A percentile compares a stretch with the other conserved stretches of the same genome.
These are phyloP conservation scores for Diaporthe longicolla DNA, from an alignment of 2,329 filamentous ascomycete species.

Conservation along the genomic window DNA sequence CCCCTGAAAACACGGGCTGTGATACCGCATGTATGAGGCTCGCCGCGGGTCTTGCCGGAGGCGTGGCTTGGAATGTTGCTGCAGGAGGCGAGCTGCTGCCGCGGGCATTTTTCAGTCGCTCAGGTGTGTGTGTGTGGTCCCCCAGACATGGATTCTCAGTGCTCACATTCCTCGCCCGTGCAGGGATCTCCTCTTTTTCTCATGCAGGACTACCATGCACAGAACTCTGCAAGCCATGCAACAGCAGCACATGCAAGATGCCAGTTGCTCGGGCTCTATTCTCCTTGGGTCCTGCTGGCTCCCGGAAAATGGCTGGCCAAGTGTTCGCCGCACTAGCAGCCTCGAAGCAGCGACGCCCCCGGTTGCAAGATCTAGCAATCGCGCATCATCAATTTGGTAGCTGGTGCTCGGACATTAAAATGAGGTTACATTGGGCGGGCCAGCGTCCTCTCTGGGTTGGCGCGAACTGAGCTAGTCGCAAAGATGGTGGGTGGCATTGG, in stretches of 20 bases:
- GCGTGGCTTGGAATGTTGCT: slow-evolving; percentile 6
- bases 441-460: slow-evolving; percentile 20
- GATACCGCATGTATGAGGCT: slow-evolving; percentile 24
- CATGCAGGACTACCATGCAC: neutral
- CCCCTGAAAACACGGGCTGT: slow-evolving; percentile 34
- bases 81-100: slow-evolving; percentile 9
- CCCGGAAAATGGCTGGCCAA: neutral
- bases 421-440: slow-evolving; percentile 21
- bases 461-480: slow-evolving; percentile 23
- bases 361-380: slow-evolving; percentile 28
- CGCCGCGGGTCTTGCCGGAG: slow-evolving; percentile 22
- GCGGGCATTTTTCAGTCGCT: neutral
- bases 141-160: neutral
- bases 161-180: slow-evolving; percentile 1
- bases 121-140: neutral
- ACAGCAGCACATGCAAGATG: slow-evolving; percentile 30
- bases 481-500: slow-evolving; percentile 18
- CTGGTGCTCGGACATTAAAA: slow-evolving; percentile 30
- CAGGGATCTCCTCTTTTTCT: neutral
- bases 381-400: slow-evolving; percentile 21
- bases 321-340: slow-evolving; percentile 13
- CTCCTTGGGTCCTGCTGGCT: neutral
- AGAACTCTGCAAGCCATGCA: slow-evolving; percentile 13
- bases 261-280: slow-evolving; percentile 2
- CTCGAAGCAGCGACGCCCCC: neutral